phyloP scores from a whole-genome alignment of 2,329 filamentous ascomycete genomes.

The Fusarium concolor region DNA sequence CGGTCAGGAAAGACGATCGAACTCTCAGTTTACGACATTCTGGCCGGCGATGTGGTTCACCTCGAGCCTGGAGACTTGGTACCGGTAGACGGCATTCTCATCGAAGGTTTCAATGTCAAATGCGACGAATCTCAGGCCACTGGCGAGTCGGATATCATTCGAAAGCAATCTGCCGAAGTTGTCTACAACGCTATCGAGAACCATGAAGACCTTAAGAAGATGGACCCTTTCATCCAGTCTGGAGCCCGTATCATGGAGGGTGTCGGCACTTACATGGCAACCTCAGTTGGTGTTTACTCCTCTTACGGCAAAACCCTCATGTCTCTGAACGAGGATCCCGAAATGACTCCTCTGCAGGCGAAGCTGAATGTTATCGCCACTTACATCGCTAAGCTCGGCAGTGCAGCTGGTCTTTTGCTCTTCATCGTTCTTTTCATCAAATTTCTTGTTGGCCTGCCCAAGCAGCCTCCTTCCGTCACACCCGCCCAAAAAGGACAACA shows the following conservation, averaged over 20 bases:
- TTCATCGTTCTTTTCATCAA: conserved; percentile 90
- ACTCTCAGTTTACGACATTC: conserved; percentile 75
- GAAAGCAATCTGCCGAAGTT: conserved; percentile 74
- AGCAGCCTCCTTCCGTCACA: conserved; percentile 59
- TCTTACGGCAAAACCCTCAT: conserved; percentile 82
- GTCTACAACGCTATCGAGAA: conserved; percentile 77
- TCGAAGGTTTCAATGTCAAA: conserved; percentile 78
- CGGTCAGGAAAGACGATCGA: conserved; percentile 78
- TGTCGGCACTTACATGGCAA: conserved; percentile 79
- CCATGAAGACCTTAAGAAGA: conserved; percentile 73
- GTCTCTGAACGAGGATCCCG: conserved; percentile 77
- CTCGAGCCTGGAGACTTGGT: conserved; percentile 81
- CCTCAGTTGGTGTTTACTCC: conserved; percentile 78
- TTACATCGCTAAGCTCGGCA: conserved; percentile 82
- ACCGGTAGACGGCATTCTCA: conserved; percentile 78
- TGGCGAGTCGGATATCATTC: conserved; percentile 81
- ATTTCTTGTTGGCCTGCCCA: conserved; percentile 77
- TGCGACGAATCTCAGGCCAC: conserved; percentile 83
- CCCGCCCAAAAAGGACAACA: conserved; percentile 82
- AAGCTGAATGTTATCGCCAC: conserved; percentile 81
- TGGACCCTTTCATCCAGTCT: conserved; percentile 88
- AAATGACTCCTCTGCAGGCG: conserved; percentile 80
- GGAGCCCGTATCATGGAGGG: conserved; percentile 83
- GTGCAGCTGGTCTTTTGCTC: conserved; percentile 79
- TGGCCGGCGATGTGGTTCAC: conserved; percentile 77